A percentile compares a stretch with the other conserved stretches of the same genome.
These are phyloP conservation scores for Trypanosoma vivax DNA, from an alignment of 208 protist species.

Conservation along the genomic window DNA sequence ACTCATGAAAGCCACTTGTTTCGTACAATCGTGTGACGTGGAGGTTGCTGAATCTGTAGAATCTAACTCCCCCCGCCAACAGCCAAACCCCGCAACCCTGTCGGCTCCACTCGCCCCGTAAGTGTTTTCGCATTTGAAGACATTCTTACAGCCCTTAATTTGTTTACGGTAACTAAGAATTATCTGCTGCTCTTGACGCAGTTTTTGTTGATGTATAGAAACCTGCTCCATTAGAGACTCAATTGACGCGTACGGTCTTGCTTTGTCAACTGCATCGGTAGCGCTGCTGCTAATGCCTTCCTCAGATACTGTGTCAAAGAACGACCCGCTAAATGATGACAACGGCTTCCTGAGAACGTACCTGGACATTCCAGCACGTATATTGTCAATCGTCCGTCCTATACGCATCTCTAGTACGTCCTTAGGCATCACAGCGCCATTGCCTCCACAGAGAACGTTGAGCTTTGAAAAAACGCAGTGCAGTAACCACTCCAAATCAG, in stretches of 20 bases:
- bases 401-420: conserved; percentile 53
- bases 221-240: conserved; percentile 7
- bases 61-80: no score
- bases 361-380: conserved; percentile 28
- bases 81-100: no score
- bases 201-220: conserved; percentile 13
- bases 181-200: conserved; percentile 16
- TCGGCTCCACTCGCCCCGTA: no score
- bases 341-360: neutral
- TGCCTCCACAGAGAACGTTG: conserved; percentile 36
- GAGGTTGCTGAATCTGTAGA: no score
- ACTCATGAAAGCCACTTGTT: no score
- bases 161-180: conserved; percentile 7
- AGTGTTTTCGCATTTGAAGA: neutral
- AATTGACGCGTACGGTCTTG: no score
- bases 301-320: no score
- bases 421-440: conserved; percentile 32
- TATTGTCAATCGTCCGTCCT: conserved; percentile 54
- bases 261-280: no score
- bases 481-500: conserved; percentile 74
- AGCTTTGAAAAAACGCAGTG: conserved; percentile 71
- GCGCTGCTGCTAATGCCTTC: no score
- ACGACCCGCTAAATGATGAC: no score
- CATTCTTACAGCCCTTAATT: neutral
- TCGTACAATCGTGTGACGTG: no score